Base-by-base conservation (phyloP, 805 yeast genomes). In the Zygoascus biomembranicola region DNA sequence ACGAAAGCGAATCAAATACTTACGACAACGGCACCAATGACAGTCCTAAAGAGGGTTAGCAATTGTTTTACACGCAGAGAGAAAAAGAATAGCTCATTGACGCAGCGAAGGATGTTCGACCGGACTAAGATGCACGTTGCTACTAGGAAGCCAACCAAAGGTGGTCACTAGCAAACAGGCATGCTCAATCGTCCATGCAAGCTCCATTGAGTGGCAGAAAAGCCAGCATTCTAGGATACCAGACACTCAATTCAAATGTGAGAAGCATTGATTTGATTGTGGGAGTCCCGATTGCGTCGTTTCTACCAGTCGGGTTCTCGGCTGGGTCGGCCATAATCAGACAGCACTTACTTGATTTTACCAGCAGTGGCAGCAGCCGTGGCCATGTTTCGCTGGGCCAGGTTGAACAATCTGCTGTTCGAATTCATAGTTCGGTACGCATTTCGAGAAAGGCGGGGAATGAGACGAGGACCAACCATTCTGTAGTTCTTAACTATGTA, bases 11-110 rank as follows among this genome's bases (percentile, higher is more conserved):
- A 18, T 11, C 11, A 23, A 16, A 45, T 43, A 64, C 67, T 57
- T 64, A 64, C 96, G 77, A 90, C 97, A 77, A 90, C 92, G 80
- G 97, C 97, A 89, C 97, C 97, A 74, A 90, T 90, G 70, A 90
- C 97, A 67, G 97, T 92, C 81, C 96, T 85, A 67, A 35, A 47
- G 46, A 43, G 59, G 3, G 49, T 46, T 46, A 46, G 49, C 26
- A 31, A 16, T 31, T 32, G 32, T 44, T 44, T 23, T 8, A 4
- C n/a, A 37, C 8, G 18, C n/a, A 14, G 18, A 16, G 8, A 37
- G 3, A 37, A 8, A 50, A 46, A 53, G 56, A 32, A 47, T 42
- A 4, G 20, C 28, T 23, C 28, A 23, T 23, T 26, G 49, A 18
- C 5, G 26, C 14, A 18, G 18, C n/a, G 26, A 9, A 13, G 26